These are phyloP conservation scores for Globisporangium nagaii DNA, from an alignment of 352 stramenopile genomes.

Conservation along the genomic window DNA sequence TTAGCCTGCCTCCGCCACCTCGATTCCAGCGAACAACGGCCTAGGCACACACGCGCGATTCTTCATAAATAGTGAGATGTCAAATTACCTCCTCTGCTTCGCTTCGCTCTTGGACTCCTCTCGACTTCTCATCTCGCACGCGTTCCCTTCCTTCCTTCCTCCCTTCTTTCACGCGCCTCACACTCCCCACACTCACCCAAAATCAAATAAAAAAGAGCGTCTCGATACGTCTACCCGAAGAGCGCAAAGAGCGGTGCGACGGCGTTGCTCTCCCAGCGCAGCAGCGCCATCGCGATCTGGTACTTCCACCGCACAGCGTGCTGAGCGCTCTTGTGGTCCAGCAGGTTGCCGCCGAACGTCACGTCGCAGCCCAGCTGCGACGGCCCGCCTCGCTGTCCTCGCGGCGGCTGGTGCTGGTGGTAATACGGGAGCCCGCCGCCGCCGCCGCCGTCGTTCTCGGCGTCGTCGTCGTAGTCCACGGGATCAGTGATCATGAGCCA, in stretches of 20 bases:
- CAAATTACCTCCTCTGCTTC: conserved; percentile 1
- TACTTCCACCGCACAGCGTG: conserved; percentile 76
- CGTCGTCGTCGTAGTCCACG: not conserved
- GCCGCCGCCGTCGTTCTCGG: conserved; percentile 4
- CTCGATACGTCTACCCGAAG: conserved; percentile 38
- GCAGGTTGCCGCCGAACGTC: conserved; percentile 58
- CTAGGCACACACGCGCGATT: not conserved
- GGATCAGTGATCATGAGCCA: conserved; percentile 79
- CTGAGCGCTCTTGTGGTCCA: conserved; percentile 42
- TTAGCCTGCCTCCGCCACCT: no score
- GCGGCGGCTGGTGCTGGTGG: conserved; percentile 6
- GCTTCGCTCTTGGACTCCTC: not conserved
- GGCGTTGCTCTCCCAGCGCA: conserved; percentile 78
- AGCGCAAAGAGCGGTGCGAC: conserved; percentile 66
- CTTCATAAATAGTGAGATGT: conserved; percentile 7
- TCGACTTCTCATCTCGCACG: not conserved
- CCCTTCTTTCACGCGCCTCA: not conserved
- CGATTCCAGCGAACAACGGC: no score
- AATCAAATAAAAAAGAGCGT: no score
- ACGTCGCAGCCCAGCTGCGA: conserved; percentile 10
- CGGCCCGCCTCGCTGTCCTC: not conserved
- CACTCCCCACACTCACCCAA: not conserved
- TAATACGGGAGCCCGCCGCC: not conserved
- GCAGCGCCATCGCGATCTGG: conserved; percentile 71
- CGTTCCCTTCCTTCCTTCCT: not conserved